Percentiles rank a stretch among this genome's conserved stretches.
Evolutionary conservation across 1,284 basidiomycete genomes (phyloP).

Genomic region (Hymenochaete sp.): DNA sequence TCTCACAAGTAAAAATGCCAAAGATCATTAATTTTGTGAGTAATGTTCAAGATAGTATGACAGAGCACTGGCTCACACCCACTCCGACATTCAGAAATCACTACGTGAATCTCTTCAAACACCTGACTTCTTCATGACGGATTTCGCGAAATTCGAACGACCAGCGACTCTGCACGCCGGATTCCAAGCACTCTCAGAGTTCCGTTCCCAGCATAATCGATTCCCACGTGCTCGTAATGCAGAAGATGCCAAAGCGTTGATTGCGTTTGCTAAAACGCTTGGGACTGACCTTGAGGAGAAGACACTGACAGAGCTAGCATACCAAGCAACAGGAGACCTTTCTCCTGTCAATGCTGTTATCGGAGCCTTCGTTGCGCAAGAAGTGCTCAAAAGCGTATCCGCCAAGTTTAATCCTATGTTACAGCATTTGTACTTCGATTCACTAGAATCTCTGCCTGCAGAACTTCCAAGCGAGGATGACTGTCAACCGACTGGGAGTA

Average conservation of each 20-base stretch:
- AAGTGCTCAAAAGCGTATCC: conserved; percentile 94
- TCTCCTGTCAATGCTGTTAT: conserved; percentile 91
- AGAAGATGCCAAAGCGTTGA: conserved; percentile 69
- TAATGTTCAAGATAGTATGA: conserved; percentile 17
- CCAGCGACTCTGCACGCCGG: conserved; percentile 87
- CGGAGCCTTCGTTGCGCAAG: conserved; percentile 97
- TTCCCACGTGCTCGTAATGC: conserved; percentile 81
- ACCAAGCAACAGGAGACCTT: conserved; percentile 90
- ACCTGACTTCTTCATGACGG: conserved; percentile 91
- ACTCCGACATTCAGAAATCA: conserved; percentile 69
- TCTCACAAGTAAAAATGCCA: conserved; percentile 99
- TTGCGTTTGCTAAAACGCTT: conserved; percentile 74
- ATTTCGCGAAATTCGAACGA: conserved; percentile 97
- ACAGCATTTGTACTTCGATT: conserved; percentile 96
- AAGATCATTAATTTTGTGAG: conserved; percentile 89
- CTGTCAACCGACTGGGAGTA: conserved; percentile 71
- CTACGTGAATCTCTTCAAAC: conserved; percentile 76
- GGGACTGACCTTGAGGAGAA: conserved; percentile 74
- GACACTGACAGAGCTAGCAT: conserved; percentile 78
- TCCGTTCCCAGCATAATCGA: conserved; percentile 58
- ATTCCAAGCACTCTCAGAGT: conserved; percentile 90
- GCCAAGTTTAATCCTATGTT: conserved; percentile 98
- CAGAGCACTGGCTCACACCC: conserved; percentile 5
- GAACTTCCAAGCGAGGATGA: conserved; percentile 77
- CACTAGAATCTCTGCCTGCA: conserved; percentile 85